A percentile compares a stretch with the other conserved stretches of the same genome.
phyloP scores from a whole-genome alignment of 148 eudicot species.

The Hydrangea macrophylla region DNA sequence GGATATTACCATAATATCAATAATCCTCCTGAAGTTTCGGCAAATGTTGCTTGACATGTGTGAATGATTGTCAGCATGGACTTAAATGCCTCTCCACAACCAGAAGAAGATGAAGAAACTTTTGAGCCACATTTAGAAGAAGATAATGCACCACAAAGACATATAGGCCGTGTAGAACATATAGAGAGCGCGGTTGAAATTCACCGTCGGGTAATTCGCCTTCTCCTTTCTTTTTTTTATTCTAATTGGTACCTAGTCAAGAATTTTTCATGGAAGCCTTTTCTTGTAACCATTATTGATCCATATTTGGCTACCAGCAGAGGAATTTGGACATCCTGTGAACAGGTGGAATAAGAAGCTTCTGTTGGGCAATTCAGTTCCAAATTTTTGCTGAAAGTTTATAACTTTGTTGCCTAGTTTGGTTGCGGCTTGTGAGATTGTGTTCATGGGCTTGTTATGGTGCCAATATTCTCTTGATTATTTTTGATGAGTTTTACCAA shows the following conservation, averaged over 20 bases:
- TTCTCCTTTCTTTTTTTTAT: conserved; percentile 8
- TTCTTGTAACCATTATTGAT: not conserved
- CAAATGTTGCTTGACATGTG: conserved; percentile 24
- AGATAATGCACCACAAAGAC: conserved; percentile 39
- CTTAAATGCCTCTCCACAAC: conserved; percentile 83
- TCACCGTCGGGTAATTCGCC: conserved; percentile 62
- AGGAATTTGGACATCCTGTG: too few relatives aligned
- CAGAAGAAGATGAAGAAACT: conserved; percentile 84
- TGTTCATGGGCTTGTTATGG: too few relatives aligned
- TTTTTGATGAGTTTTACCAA: too few relatives aligned
- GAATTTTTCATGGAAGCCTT: not conserved
- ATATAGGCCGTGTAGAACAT: conserved; percentile 32
- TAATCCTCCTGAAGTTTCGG: conserved; percentile 8
- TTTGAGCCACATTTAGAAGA: conserved; percentile 53
- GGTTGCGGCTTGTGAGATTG: too few relatives aligned
- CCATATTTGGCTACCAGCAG: too few relatives aligned
- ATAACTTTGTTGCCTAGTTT: too few relatives aligned
- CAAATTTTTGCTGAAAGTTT: too few relatives aligned
- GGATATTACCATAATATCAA: not conserved
- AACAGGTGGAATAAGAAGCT: too few relatives aligned
- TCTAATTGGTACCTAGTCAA: not conserved
- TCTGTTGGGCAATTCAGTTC: too few relatives aligned
- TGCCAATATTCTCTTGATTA: too few relatives aligned
- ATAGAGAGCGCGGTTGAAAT: conserved; percentile 61
- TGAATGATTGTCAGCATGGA: conserved; percentile 66